Evolutionary conservation across 495 filamentous ascomycete genomes (phyloP).

Genomic region (Annulohypoxylon moriforme): DNA sequence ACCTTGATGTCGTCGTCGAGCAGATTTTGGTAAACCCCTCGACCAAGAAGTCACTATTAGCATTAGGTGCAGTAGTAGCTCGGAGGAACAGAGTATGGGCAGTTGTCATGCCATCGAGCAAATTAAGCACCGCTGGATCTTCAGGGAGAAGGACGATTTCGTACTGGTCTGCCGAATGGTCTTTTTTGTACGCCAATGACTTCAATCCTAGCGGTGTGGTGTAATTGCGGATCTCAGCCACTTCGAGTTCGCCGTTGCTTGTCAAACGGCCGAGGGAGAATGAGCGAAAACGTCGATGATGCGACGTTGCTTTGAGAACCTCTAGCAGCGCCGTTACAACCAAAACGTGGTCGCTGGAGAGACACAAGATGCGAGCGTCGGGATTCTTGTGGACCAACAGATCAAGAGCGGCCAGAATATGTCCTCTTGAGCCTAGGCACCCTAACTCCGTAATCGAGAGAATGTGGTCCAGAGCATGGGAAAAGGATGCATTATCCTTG

Average conservation of each 20-base stretch:
- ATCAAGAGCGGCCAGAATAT: constrained; percentile 23
- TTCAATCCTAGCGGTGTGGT: not conserved
- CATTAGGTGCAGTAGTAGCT: not conserved
- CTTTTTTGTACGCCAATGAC: constrained; percentile 12
- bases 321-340: not conserved
- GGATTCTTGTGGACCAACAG: constrained; percentile 40
- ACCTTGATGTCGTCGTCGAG: not conserved
- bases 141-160: constrained; percentile 3
- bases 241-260: constrained; percentile 14
- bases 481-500: constrained; percentile 1
- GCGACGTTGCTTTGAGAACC: constrained; percentile 8
- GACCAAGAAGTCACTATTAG: not conserved
- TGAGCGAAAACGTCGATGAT: constrained; percentile 8
- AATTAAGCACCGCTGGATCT: not conserved
- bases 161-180: not conserved
- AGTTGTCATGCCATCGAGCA: not conserved
- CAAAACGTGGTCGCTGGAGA: constrained; percentile 14
- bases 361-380: constrained; percentile 30
- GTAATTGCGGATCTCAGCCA: constrained; percentile 9
- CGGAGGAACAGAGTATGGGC: constrained; percentile 7
- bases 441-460: not conserved
- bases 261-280: constrained; percentile 11
- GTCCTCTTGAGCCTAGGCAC: not conserved
- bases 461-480: not conserved
- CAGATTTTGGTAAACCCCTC: constrained; percentile 1